Conservation (phyloP, 1,284 basidiomycete species). For the Vanrija humicola region DNA sequence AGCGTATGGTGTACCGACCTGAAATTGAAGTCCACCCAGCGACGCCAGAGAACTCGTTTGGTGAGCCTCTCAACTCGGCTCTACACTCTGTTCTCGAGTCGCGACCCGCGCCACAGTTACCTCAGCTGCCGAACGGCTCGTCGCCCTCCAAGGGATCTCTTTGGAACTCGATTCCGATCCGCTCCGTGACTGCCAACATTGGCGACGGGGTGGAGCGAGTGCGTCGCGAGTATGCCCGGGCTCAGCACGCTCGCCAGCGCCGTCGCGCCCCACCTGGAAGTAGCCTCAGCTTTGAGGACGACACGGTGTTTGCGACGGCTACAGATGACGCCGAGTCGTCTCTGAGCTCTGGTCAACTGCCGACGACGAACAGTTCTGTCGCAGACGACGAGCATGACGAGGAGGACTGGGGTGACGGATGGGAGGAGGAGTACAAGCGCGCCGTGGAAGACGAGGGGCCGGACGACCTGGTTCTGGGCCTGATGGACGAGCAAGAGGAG, state of each 20-base stretch:
- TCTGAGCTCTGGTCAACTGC: slow-evolving; percentile 24
- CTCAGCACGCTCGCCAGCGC: slow-evolving; percentile 13
- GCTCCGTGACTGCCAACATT: slow-evolving; percentile 35
- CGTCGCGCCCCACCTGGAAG: slow-evolving; percentile 19
- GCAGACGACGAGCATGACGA: slow-evolving; percentile 20
- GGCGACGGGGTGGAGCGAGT: slow-evolving; percentile 41
- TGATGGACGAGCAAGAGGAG: slow-evolving; percentile 48
- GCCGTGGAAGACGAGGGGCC: slow-evolving; percentile 46
- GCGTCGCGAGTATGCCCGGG: slow-evolving; percentile 35
- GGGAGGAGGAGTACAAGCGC: slow-evolving; percentile 46
- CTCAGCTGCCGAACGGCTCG: slow-evolving; percentile 72
- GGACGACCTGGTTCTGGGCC: slow-evolving; percentile 45
- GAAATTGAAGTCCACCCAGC: slow-evolving; percentile 60
- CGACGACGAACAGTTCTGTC: slow-evolving; percentile 22
- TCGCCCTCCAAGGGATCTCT: slow-evolving; percentile 28
- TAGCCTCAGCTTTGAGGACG: slow-evolving; percentile 43
- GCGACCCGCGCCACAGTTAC: slow-evolving; percentile 56
- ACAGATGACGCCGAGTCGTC: slow-evolving; percentile 25
- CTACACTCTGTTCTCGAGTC: slow-evolving; percentile 62
- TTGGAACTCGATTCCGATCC: slow-evolving; percentile 41
- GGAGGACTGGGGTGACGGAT: slow-evolving; percentile 32
- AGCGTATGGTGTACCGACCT: slow-evolving; percentile 64
- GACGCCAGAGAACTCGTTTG: slow-evolving; percentile 56
- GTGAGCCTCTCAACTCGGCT: slow-evolving; percentile 70
- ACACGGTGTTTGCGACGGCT: slow-evolving; percentile 30